Base-by-base conservation (phyloP, 495 filamentous ascomycete species). In the Aspergillus diversus region DNA sequence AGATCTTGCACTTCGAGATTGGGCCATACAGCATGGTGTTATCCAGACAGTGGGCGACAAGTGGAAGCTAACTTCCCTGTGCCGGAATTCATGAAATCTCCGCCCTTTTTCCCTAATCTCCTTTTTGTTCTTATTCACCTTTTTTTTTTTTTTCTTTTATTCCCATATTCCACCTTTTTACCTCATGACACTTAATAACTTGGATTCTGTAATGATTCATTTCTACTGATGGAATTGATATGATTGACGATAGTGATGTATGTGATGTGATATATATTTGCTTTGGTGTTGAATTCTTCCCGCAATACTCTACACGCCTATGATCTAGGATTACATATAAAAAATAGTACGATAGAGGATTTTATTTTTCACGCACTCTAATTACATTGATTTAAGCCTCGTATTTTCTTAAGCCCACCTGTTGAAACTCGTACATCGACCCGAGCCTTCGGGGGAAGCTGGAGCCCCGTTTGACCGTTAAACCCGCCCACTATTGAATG, bases 1-100 rank as follows among this genome's bases (percentile, higher is more conserved):
- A 59, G 86, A 89, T 67, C 50, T 68, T 34, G 71, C 63, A 9
- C 65, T 88, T n/a, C 73, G 77, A 48, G 69, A 75, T 9, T 90
- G 85, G 84, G 77, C 87, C 52, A 50, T 82, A 32, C 50, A 71
- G 1, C 76, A 87, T 68, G 80, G 81, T 1, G 72, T 88, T 61
- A 47, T 71, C 6, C 49, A 17, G 8, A 35, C 33, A 55, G 64
- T 57, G 7, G 59, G 33, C 0, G 61, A 61, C 7, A 35, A 64
- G 54, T 70, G 62, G 61, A 64, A 46, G 49, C 55, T 70, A 56
- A 33, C 33, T 12, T 59, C 54, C 12, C 55, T 66, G 43, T 63
- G 60, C 34, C 37, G 59, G 15, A 64, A 62, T 33, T 61, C 46
- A 47, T 55, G 7, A 43, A 1, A 43, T 8, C 46, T 46, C 21